These are phyloP conservation scores for Pseudogymnoascus sp. DNA, from an alignment of 2,329 filamentous ascomycete species.

Conservation along the genomic window DNA sequence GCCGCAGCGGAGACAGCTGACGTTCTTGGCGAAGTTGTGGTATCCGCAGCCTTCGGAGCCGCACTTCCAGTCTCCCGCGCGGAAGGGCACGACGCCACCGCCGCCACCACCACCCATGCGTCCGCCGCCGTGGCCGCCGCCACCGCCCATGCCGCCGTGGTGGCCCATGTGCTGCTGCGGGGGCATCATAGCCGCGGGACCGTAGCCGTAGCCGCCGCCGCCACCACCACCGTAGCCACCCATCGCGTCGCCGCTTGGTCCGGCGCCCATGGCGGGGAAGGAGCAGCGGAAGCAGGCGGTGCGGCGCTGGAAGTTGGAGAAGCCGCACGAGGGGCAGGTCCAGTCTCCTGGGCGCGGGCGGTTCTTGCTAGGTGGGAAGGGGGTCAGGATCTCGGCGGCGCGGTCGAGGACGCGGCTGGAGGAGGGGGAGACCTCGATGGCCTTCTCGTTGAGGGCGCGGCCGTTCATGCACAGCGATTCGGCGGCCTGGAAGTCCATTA, in stretches of 20 bases:
- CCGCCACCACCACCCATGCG: conserved; percentile 69
- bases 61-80: conserved; percentile 98
- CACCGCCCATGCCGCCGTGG: conserved; percentile 38
- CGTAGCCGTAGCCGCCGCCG: conserved; percentile 59
- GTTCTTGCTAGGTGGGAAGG: conserved; percentile 98
- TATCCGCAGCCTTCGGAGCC: conserved; percentile 95
- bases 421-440: conserved; percentile 95
- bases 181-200: conserved; percentile 72
- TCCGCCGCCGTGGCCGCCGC: conserved; percentile 43
- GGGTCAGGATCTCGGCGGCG: conserved; percentile 89
- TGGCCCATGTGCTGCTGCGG: conserved; percentile 67
- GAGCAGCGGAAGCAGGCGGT: conserved; percentile 99
- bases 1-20: conserved; percentile 92
- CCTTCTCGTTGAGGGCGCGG: conserved; percentile 94
- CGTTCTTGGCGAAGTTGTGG: conserved; percentile 99
- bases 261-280: conserved; percentile 85
- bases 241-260: conserved; percentile 61
- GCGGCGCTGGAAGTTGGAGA: conserved; percentile 98
- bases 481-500: conserved; percentile 58
- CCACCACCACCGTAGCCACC: conserved; percentile 44
- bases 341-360: conserved; percentile 93
- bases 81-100: conserved; percentile 86
- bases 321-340: conserved; percentile 97
- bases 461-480: conserved; percentile 99
- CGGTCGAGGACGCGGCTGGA: conserved; percentile 95